phyloP scores from a whole-genome alignment of 1,284 basidiomycete genomes.

The Tilletia indica region DNA sequence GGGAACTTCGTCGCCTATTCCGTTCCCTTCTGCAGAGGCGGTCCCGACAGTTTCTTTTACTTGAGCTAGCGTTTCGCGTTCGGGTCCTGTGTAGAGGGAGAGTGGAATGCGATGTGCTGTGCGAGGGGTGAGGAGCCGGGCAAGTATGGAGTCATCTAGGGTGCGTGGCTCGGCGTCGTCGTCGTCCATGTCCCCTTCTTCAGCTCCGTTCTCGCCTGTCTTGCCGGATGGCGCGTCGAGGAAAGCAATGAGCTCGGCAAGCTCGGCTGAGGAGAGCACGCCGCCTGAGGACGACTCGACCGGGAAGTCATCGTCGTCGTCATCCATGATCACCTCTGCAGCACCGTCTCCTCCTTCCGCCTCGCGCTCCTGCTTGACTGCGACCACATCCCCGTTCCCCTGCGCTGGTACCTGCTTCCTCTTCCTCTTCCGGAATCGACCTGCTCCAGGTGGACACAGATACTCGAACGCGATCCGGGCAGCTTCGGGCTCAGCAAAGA shows the following conservation, averaged over 20 bases:
- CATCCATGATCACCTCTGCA: background rate
- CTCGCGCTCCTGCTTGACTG: conserved; percentile 31
- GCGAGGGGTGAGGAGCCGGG: conserved; percentile 34
- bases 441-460: conserved; percentile 27
- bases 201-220: background rate
- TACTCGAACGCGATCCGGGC: conserved; percentile 44
- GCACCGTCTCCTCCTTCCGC: conserved; percentile 17
- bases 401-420: background rate
- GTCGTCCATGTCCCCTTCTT: background rate
- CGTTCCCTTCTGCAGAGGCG: too few relatives aligned
- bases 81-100: conserved; percentile 45
- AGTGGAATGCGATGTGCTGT: conserved; percentile 38
- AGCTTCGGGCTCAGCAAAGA: conserved; percentile 39
- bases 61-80: conserved; percentile 5
- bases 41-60: background rate
- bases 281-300: conserved; percentile 6
- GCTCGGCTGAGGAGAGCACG: conserved; percentile 7
- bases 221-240: too few relatives aligned
- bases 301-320: conserved; percentile 25
- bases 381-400: conserved; percentile 11
- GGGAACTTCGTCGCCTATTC: background rate
- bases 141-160: conserved; percentile 21
- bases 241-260: background rate
- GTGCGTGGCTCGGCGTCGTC: background rate
- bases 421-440: conserved; percentile 10